Conservation (phyloP, 768 basidiomycete genomes). For the Leucocoprinus sp. region DNA sequence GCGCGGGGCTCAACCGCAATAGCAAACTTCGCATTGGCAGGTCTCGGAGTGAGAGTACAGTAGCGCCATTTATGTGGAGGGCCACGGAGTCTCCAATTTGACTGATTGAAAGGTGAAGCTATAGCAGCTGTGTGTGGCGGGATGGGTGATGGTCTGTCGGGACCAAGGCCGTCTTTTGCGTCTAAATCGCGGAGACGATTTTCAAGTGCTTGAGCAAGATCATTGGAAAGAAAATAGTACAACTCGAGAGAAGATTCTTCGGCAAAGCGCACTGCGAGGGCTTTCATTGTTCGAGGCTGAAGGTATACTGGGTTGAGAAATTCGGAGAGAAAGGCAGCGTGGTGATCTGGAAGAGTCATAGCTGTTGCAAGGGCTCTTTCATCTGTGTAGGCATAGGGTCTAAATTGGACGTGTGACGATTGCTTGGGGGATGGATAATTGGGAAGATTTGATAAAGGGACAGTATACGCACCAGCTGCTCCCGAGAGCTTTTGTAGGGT, state of each 20-base stretch:
- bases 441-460: conserved; percentile 11
- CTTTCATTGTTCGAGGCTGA: conserved; percentile 68
- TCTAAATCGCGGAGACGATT: conserved; percentile 58
- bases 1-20: conserved; percentile 44
- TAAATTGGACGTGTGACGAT: conserved; percentile 55
- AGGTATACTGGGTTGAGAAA: conserved; percentile 92
- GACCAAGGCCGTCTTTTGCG: conserved; percentile 51
- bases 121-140: conserved; percentile 62
- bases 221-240: conserved; percentile 70
- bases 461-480: conserved; percentile 75
- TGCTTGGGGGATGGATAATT: conserved; percentile 30
- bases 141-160: conserved; percentile 42
- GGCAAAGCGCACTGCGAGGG: conserved; percentile 73
- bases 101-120: conserved; percentile 13
- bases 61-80: conserved; percentile 96
- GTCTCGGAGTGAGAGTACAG: conserved; percentile 47
- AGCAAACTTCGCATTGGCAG: conserved; percentile 26
- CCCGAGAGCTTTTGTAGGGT: conserved; percentile 70
- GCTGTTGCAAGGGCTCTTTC: conserved; percentile 38
- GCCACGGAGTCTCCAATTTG: conserved; percentile 62
- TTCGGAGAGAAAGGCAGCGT: conserved; percentile 67
- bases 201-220: conserved; percentile 64
- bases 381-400: conserved; percentile 36
- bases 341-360: conserved; percentile 45
- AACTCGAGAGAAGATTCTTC: conserved; percentile 85